phyloP scores from a whole-genome alignment of 1,284 basidiomycete genomes.

The Lignosus rhinocerotis region DNA sequence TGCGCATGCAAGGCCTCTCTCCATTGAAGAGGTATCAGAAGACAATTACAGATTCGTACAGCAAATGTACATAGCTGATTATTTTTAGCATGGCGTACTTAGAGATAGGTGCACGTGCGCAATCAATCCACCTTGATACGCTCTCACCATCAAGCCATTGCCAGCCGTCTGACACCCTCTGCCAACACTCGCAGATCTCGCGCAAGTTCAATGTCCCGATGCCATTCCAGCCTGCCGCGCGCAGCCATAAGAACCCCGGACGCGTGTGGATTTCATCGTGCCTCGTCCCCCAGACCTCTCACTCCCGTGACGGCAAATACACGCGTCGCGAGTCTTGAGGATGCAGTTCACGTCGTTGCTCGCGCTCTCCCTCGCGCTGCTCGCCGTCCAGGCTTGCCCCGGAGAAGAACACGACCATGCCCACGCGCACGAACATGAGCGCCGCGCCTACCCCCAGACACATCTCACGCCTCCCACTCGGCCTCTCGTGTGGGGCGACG shows the following conservation, averaged over 20 bases:
- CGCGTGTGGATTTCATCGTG: not conserved
- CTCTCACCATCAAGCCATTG: too few species aligned
- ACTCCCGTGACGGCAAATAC: not conserved
- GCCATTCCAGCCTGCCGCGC: not conserved
- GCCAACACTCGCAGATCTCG: too few species aligned
- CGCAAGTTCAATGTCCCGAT: too few species aligned
- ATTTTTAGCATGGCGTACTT: too few species aligned
- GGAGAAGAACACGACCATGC: constrained; percentile 30
- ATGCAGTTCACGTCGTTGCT: constrained; percentile 22
- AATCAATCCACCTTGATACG: too few species aligned
- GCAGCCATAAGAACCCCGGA: not conserved
- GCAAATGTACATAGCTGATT: too few species aligned
- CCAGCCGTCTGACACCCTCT: too few species aligned
- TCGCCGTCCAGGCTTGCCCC: constrained; percentile 26
- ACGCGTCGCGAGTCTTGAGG: not conserved
- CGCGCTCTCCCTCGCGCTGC: constrained; percentile 19
- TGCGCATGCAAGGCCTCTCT: too few species aligned
- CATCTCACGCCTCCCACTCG: constrained; percentile 55
- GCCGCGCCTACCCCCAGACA: constrained; percentile 45
- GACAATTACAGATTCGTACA: too few species aligned
- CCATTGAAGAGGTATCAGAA: too few species aligned
- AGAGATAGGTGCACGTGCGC: too few species aligned
- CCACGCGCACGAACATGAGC: constrained; percentile 40
- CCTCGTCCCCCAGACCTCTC: not conserved
- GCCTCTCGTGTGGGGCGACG: constrained; percentile 73